Conservation (phyloP, 768 basidiomycete genomes). For the Trametes villosa region DNA sequence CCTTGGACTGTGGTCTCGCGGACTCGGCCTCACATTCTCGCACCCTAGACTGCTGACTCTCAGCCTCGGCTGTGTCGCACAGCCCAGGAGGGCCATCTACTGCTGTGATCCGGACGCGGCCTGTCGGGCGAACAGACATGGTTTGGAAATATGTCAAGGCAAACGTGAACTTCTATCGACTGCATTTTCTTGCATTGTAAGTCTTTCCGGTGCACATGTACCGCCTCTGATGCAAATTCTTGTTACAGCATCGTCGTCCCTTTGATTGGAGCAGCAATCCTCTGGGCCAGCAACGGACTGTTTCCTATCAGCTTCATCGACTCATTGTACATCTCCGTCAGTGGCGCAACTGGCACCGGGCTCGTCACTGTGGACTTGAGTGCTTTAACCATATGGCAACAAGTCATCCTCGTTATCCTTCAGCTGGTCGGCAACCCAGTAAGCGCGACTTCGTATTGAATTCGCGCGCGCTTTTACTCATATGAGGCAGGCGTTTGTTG, state of each 20-base stretch:
- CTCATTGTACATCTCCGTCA: constrained; percentile 42
- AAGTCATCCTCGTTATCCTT: constrained; percentile 32
- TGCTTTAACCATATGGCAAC: constrained; percentile 34
- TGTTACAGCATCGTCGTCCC: constrained; percentile 38
- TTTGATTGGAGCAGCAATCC: constrained; percentile 46
- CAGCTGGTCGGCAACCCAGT: constrained; percentile 34
- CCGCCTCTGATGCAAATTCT: neutral
- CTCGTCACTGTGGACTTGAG: constrained; percentile 36
- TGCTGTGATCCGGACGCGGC: neutral
- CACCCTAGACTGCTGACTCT: neutral
- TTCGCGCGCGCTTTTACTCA: neutral
- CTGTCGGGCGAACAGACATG: neutral
- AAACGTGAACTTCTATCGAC: constrained; percentile 40
- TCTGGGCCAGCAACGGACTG: constrained; percentile 47
- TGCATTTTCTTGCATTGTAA: constrained; percentile 37
- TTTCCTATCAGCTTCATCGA: constrained; percentile 42
- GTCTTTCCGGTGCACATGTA: neutral
- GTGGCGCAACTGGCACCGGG: constrained; percentile 42
- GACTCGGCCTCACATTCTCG: neutral
- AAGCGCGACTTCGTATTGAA: neutral
- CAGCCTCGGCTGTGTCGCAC: neutral
- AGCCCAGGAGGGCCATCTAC: neutral
- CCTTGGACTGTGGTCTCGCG: neutral
- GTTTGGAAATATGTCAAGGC: constrained; percentile 4
- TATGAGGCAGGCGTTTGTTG: constrained; percentile 37